Base-by-base conservation (phyloP, 2,329 filamentous ascomycete species). In the Hysterium pulicare region DNA sequence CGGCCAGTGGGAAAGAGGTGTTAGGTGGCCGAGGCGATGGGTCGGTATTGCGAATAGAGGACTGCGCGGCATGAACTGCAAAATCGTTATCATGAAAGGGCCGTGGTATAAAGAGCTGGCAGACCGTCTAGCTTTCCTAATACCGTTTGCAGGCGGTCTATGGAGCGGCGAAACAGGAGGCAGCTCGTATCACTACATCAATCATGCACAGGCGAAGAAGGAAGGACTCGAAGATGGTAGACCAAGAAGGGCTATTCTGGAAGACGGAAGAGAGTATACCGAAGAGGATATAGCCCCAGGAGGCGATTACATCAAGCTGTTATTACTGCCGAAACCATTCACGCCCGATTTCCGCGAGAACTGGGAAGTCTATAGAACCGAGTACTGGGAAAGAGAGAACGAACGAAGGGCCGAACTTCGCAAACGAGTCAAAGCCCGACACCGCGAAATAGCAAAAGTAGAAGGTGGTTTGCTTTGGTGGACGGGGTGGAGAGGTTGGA, bases 361-460 rank as follows among this genome's bases (percentile, higher is more conserved):
- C 51, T 98, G 93, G 93, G 93, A 98, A 61, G 76, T 91, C 13
- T 98, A 94, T 68, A 80, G 93, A 40, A 83, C 85, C 24, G 90
- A 96, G 47, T 98, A 96, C 69, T 98, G 93, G 93, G 91, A 96
- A 56, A 84, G 84, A 47, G 93, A 98, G 66, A 98, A 98, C 61
- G 89, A 95, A 65, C 83, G 91, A 2, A 82, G 93, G 10, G 79
- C 84, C 2, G 71, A 86, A 44, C 72, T 96, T 19, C 78, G 88
- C 17, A 71, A 76, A 33, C 86, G 86, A 59, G 72, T 95, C 38
- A 79, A 82, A 48, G 77, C 82, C 39, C 78, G 80, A 23, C 83
- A 90, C 54, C 76, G 78, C 15, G 81, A 84, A 47, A 70, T 87
- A 30, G 83, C 84, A 10, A 82, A 80, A 57, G 74, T 83, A 55